Conservation (phyloP, 257 asterid species). For the Leonotis leonurus region DNA sequence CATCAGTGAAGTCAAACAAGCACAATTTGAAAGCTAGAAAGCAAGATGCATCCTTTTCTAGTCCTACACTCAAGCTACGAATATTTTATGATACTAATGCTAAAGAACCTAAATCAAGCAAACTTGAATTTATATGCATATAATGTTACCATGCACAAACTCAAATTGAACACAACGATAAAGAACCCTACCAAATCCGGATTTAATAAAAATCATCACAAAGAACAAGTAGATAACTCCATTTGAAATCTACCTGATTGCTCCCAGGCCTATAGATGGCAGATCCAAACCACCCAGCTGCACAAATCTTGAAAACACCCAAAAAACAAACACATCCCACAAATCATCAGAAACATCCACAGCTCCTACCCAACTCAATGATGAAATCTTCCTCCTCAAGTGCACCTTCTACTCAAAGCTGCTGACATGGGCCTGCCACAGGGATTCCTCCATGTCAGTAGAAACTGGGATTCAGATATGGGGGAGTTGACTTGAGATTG, state of each 20-base stretch:
- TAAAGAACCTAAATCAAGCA: constrained; percentile 1
- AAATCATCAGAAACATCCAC: constrained; percentile 72
- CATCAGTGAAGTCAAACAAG: not conserved
- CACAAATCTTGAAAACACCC: constrained; percentile 83
- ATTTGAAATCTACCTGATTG: constrained; percentile 44
- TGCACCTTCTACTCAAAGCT: constrained; percentile 61
- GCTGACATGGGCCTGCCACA: constrained; percentile 52
- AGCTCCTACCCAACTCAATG: constrained; percentile 70
- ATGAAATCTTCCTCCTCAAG: constrained; percentile 64
- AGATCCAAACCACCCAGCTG: constrained; percentile 95
- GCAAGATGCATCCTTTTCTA: constrained; percentile 3
- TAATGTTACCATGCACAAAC: not conserved
- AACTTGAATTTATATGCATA: not conserved
- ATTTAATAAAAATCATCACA: not conserved
- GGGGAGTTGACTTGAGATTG: constrained; percentile 73
- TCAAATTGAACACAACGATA: constrained; percentile 9
- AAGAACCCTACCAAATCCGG: not conserved
- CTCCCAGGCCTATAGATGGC: constrained; percentile 58
- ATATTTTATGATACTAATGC: not conserved
- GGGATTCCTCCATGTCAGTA: constrained; percentile 41
- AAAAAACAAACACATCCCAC: constrained; percentile 74
- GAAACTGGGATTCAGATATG: constrained; percentile 69
- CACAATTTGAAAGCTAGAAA: not conserved
- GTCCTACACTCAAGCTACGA: not conserved
- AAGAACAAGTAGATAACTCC: not conserved